Conservation (phyloP, 2,329 filamentous ascomycete genomes). For the Fusarium ambrosium region DNA sequence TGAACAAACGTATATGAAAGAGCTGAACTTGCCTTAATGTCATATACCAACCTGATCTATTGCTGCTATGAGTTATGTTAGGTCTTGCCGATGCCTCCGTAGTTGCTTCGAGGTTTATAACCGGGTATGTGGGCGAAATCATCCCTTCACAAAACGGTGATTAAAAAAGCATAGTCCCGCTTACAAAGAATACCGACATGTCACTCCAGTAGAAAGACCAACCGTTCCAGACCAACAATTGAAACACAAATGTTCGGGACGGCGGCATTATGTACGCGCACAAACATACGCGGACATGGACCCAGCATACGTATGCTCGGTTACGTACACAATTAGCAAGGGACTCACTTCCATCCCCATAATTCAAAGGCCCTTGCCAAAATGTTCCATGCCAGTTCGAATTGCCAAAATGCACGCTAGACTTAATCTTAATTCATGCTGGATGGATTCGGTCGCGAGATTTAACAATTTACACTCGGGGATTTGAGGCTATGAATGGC, state of each 20-base stretch:
- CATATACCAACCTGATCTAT: background rate
- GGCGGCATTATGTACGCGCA: slow-evolving; percentile 1
- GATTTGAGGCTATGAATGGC: background rate
- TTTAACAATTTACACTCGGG: background rate
- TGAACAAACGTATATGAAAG: background rate
- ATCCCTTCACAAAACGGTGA: background rate
- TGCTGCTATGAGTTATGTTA: background rate
- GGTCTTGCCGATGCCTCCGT: background rate
- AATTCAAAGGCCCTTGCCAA: slow-evolving; percentile 6
- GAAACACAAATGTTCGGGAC: background rate
- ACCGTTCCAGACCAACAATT: background rate
- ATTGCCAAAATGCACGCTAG: background rate
- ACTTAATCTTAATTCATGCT: background rate
- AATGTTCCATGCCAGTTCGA: background rate
- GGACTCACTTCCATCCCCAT: background rate
- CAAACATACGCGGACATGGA: background rate
- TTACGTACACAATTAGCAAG: slow-evolving; percentile 19
- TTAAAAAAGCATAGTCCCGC: background rate
- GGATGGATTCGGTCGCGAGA: background rate
- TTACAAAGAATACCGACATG: background rate
- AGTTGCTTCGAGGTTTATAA: background rate
- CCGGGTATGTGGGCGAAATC: background rate
- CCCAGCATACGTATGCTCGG: slow-evolving; percentile 21
- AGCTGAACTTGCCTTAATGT: background rate
- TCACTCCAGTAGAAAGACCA: background rate